These are phyloP conservation scores for Tricholoma saponaceum DNA, from an alignment of 768 basidiomycete genomes.

Conservation along the genomic window DNA sequence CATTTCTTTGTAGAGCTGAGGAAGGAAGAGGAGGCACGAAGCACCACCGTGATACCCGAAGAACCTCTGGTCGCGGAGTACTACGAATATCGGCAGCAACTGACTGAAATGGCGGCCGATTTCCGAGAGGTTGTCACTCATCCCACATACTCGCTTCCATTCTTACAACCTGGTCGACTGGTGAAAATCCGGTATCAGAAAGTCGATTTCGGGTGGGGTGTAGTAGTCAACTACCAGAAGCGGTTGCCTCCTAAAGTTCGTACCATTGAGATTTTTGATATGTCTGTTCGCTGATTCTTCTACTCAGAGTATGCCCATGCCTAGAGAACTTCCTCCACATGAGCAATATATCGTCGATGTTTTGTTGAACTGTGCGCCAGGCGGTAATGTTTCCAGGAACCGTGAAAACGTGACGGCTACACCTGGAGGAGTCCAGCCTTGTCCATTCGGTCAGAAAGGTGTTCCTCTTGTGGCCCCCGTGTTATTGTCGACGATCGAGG, in stretches of 20 bases:
- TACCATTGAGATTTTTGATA: no score
- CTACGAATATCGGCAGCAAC: constrained; percentile 89
- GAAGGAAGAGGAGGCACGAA: constrained; percentile 63
- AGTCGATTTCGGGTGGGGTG: constrained; percentile 94
- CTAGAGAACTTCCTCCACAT: constrained; percentile 77
- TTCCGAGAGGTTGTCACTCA: constrained; percentile 93
- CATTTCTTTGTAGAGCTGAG: constrained; percentile 83
- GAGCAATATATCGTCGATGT: constrained; percentile 94
- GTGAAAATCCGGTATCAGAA: constrained; percentile 86
- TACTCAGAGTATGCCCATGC: constrained; percentile 55
- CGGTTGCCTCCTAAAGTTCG: constrained; percentile 74
- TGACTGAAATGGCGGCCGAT: constrained; percentile 85
- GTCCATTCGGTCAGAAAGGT: constrained; percentile 66
- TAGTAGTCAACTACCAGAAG: constrained; percentile 90
- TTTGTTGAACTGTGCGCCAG: constrained; percentile 72
- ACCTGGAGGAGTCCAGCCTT: constrained; percentile 74
- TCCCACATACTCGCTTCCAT: constrained; percentile 89
- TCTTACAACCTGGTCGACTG: constrained; percentile 87
- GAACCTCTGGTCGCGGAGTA: constrained; percentile 85
- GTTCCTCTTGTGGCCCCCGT: constrained; percentile 86
- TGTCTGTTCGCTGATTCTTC: no score
- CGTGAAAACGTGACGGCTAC: constrained; percentile 49
- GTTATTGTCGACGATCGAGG: constrained; percentile 79
- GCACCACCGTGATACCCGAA: constrained; percentile 70
- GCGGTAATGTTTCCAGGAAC: constrained; percentile 57